phyloP scores from a whole-genome alignment of 176 grass and related monocot species.

The Hyparrhenia diplandra region DNA sequence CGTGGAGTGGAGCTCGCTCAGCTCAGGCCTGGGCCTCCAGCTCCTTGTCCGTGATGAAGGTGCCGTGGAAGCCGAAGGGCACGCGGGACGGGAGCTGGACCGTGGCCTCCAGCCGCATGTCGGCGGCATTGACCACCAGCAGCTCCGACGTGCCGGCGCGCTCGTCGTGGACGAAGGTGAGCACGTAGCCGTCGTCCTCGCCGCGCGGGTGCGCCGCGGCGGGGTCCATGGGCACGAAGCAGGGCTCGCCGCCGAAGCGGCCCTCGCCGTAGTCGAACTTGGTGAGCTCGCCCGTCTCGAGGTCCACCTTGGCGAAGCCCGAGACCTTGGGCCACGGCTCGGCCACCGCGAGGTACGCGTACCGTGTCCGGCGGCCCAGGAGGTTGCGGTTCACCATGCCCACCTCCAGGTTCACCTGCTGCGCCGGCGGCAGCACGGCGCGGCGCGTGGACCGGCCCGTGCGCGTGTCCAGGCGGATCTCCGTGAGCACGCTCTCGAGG shows the following conservation, averaged over 20 bases:
- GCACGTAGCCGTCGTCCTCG: constrained; percentile 87
- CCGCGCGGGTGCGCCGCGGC: constrained; percentile 13
- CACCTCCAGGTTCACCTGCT: constrained; percentile 84
- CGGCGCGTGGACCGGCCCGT: constrained; percentile 65
- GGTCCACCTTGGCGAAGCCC: constrained; percentile 90
- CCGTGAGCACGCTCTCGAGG: constrained; percentile 77
- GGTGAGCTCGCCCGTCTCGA: constrained; percentile 54
- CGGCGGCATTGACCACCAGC: constrained; percentile 64
- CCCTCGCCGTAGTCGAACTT: constrained; percentile 74
- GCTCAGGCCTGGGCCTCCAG: constrained; percentile 64
- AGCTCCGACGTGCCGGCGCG: constrained; percentile 60
- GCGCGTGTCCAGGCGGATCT: constrained; percentile 77
- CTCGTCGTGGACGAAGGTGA: constrained; percentile 84
- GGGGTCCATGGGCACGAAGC: constrained; percentile 58
- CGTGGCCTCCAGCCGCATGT: constrained; percentile 78
- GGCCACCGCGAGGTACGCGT: constrained; percentile 85
- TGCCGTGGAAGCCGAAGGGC: constrained; percentile 92
- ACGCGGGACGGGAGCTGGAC: constrained; percentile 85
- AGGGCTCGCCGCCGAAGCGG: constrained; percentile 81
- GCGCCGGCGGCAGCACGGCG: constrained; percentile 39
- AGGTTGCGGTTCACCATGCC: constrained; percentile 86
- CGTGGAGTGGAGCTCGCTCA: constrained; percentile 1
- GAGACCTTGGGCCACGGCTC: constrained; percentile 98
- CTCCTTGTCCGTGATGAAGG: constrained; percentile 59
- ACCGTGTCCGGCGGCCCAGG: constrained; percentile 65